Base-by-base conservation (phyloP, 1,284 basidiomycete genomes). In the Microbotryomycetes sp. region DNA sequence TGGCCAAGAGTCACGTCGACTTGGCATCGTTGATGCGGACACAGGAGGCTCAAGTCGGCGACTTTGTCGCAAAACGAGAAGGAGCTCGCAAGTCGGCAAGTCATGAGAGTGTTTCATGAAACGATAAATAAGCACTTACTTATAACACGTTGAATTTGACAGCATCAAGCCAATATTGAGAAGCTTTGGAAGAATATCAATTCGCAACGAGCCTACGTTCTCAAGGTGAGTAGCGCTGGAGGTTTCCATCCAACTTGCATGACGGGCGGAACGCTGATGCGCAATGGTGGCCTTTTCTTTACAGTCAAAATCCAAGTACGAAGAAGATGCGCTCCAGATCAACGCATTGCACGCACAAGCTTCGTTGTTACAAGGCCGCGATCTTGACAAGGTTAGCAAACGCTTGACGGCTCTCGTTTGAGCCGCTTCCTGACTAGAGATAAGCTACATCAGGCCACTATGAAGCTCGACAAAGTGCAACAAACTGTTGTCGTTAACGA, bases 331-430 rank as follows among this genome's bases (percentile, higher is more conserved):
- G 76, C 81, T 96, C 65, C 85, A 87, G 65, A 93, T 97, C 81
- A 97, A 97, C 75, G 88, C 90, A 7, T 93, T 89, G 75, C 94
- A 92, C 3, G 94, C 94, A 2, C 92, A 97, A 77, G 85, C 87
- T 56, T 88, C 89, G 6, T 82, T 98, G 12, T 86, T 92, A 23
- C 94, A 98, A 76, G 96, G 94, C 36, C 86, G 86, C 68, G 94
- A 97, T 67, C 81, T 94, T 31, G 96, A 99, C 70, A 93, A 91
- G 79, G 85, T 96, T 46, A 83, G 86, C 16, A 22, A 16, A 14
- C 4, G n/a, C n/a, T n/a, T n/a, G n/a, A n/a, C n/a, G n/a, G n/a
- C n/a, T n/a, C n/a, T n/a, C n/a, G n/a, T n/a, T n/a, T n/a, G n/a
- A n/a, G n/a, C n/a, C 26, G 31, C 15, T 31, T 25, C 19, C 19